A percentile compares a stretch with the other conserved stretches of the same genome.
phyloP scores from a whole-genome alignment of 305 asterid species.

The Solanum chacoense region DNA sequence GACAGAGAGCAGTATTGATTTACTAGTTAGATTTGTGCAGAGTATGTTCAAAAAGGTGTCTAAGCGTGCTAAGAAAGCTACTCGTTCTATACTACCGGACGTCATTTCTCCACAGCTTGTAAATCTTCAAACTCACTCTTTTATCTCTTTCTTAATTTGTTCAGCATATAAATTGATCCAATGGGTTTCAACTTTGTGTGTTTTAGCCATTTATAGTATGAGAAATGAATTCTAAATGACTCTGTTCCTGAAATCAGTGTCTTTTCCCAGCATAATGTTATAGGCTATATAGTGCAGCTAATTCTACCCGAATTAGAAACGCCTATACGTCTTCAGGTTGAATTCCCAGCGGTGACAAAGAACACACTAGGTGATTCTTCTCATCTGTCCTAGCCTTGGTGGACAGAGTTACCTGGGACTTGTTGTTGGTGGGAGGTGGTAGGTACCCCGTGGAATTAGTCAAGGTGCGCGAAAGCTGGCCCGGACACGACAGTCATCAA shows the following conservation, averaged over 20 bases:
- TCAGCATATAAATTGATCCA: neutral
- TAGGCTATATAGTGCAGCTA: neutral
- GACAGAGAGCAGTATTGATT: slow-evolving; percentile 24
- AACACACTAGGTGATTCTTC: neutral
- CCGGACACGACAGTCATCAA: too few species aligned
- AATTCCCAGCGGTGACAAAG: neutral
- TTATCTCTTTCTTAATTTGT: neutral
- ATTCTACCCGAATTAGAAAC: neutral
- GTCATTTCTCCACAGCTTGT: slow-evolving; percentile 28
- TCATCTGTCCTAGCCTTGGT: neutral
- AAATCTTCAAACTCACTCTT: neutral
- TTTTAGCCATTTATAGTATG: neutral
- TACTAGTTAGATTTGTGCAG: slow-evolving; percentile 21
- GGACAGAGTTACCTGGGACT: neutral
- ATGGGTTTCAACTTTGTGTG: neutral
- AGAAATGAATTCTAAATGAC: neutral
- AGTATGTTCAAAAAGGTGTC: slow-evolving; percentile 28
- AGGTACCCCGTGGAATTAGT: neutral
- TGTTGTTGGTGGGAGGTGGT: neutral
- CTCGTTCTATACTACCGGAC: slow-evolving; percentile 25
- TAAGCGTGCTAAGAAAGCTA: slow-evolving; percentile 20
- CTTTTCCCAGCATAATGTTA: neutral
- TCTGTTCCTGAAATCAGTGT: neutral
- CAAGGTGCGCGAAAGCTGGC: neutral
- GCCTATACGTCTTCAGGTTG: neutral